Evolutionary conservation across 768 basidiomycete genomes (phyloP).

Genomic region (Trametes villosa): DNA sequence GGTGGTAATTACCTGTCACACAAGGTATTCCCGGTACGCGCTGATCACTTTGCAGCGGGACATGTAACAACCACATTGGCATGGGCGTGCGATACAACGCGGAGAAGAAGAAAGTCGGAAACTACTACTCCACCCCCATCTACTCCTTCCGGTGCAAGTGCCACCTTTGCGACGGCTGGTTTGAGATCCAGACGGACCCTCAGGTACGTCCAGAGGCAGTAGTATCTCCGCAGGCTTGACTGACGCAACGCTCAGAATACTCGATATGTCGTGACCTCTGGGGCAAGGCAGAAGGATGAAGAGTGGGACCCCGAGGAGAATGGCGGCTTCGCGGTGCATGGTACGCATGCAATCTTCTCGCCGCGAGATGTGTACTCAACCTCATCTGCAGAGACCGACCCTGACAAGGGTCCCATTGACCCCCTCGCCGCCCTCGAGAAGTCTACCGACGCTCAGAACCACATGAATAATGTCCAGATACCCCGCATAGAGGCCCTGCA

Average conservation of each 20-base stretch:
- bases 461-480: conserved; percentile 71
- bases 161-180: conserved; percentile 95
- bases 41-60: conserved; percentile 58
- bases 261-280: conserved; percentile 88
- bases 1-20: conserved; percentile 68
- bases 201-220: conserved; percentile 57
- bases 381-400: conserved; percentile 64
- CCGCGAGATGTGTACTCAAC: conserved; percentile 1
- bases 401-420: conserved; percentile 65
- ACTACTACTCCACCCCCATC: conserved; percentile 94
- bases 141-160: conserved; percentile 98
- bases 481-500: conserved; percentile 85
- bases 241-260: conserved; percentile 69
- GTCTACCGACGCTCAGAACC: conserved; percentile 75
- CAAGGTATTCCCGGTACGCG: neutral
- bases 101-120: conserved; percentile 96
- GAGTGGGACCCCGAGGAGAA: conserved; percentile 98
- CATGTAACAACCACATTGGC: conserved; percentile 95
- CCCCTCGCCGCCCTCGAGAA: conserved; percentile 91
- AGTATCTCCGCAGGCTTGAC: neutral
- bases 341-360: conserved; percentile 42
- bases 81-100: conserved; percentile 99
- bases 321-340: conserved; percentile 89
- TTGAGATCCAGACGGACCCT: conserved; percentile 97
- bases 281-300: conserved; percentile 93